These are phyloP conservation scores for Calonectria pauciramosa DNA, from an alignment of 2,329 filamentous ascomycete genomes.

Conservation along the genomic window DNA sequence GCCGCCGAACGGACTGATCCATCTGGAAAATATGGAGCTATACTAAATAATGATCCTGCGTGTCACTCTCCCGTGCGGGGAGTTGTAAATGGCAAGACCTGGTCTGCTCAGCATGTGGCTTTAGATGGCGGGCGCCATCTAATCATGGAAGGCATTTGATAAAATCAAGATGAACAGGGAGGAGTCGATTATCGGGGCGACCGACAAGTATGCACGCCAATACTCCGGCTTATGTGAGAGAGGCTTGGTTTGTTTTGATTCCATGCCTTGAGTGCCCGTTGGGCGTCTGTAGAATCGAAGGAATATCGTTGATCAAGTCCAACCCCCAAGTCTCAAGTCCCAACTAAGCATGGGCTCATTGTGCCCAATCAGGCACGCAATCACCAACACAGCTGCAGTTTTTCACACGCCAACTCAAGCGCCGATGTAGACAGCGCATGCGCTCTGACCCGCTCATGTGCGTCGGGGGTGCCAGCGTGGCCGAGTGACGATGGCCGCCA, in stretches of 20 bases:
- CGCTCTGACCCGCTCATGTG: conserved; percentile 34
- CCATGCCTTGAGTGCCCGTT: background rate
- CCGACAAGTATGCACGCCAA: background rate
- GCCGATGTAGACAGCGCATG: conserved; percentile 30
- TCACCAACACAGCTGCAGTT: background rate
- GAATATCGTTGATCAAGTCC: background rate
- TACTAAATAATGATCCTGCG: conserved; percentile 43
- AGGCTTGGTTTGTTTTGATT: background rate
- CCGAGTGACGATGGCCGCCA: conserved; percentile 40
- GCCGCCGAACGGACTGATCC: conserved; percentile 75
- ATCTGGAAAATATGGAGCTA: conserved; percentile 68
- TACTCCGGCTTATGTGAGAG: background rate
- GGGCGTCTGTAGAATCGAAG: background rate
- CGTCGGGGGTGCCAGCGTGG: conserved; percentile 43
- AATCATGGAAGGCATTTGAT: conserved; percentile 30
- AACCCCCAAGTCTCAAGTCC: conserved; percentile 6
- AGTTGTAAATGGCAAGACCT: conserved; percentile 16
- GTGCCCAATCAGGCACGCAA: conserved; percentile 33
- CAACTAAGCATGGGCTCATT: background rate
- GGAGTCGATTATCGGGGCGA: background rate
- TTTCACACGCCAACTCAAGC: conserved; percentile 31
- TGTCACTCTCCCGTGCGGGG: conserved; percentile 33
- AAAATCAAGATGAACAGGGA: conserved; percentile 25
- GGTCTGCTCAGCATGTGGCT: conserved; percentile 34
- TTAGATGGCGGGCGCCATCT: conserved; percentile 25